Conservation (phyloP, 1,284 basidiomycete genomes). For the Meripilus lineatus region DNA sequence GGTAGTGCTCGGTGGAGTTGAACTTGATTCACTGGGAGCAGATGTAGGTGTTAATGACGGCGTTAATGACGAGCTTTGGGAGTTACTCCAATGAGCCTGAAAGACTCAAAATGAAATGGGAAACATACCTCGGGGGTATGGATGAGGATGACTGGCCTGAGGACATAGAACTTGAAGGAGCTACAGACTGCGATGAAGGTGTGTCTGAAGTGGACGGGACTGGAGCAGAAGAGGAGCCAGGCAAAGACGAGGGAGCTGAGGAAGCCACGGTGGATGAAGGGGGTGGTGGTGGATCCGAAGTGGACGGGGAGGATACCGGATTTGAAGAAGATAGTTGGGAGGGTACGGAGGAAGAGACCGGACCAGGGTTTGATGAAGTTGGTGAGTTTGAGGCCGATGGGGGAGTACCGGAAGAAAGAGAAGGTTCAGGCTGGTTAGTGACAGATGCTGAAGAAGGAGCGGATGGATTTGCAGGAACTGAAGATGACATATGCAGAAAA, state of each 20-base stretch:
- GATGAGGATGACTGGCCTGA: constrained; percentile 3
- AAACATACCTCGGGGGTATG: neutral
- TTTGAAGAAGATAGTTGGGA: neutral
- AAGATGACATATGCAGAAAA: constrained; percentile 1
- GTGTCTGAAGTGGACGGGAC: no score
- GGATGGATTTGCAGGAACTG: constrained; percentile 4
- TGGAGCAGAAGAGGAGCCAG: no score
- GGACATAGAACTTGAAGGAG: constrained; percentile 10
- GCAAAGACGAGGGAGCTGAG: neutral
- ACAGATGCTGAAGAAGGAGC: constrained; percentile 8
- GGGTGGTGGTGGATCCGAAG: neutral
- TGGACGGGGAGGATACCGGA: neutral
- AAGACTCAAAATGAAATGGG: neutral
- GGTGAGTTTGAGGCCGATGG: constrained; percentile 13
- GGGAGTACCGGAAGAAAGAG: constrained; percentile 16
- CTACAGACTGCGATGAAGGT: no score
- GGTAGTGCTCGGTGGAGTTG: neutral
- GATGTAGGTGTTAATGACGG: neutral
- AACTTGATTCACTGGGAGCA: no score
- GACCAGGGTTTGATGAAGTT: constrained; percentile 7
- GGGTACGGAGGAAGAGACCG: constrained; percentile 4
- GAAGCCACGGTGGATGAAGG: neutral
- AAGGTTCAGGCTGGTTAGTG: constrained; percentile 11
- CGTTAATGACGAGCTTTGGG: no score
- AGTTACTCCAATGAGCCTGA: no score